Evolutionary conservation across 805 yeast genomes (phyloP).

Genomic region (Candida quercuum): DNA sequence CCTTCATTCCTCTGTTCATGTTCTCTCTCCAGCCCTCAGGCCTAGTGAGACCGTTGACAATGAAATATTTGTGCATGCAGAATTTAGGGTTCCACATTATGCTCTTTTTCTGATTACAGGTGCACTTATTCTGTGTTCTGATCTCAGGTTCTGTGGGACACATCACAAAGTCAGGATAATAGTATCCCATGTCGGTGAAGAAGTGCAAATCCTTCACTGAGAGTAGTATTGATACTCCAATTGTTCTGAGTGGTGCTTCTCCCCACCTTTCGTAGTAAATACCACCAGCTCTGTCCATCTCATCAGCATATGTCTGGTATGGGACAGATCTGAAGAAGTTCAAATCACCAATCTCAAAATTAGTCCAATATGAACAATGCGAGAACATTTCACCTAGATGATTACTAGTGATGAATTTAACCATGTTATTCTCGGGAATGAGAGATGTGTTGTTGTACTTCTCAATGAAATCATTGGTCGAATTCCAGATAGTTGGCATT

Average conservation of each 20-base stretch:
- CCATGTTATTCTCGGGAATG: conserved; percentile 39
- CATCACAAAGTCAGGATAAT: conserved; percentile 55
- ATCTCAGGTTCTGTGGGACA: conserved; percentile 69
- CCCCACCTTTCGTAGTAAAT: conserved; percentile 86
- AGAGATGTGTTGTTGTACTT: conserved; percentile 28
- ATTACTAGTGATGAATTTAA: conserved; percentile 53
- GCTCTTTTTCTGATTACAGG: conserved; percentile 65
- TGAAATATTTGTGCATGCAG: conserved; percentile 59
- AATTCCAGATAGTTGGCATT: conserved; percentile 55
- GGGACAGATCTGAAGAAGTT: conserved; percentile 54
- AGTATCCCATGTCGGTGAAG: conserved; percentile 69
- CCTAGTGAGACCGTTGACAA: conserved; percentile 43
- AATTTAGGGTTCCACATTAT: conserved; percentile 65
- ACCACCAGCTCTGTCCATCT: conserved; percentile 63
- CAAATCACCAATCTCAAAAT: conserved; percentile 65
- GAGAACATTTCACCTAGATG: not conserved
- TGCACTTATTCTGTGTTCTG: conserved; percentile 57
- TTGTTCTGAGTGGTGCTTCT: conserved; percentile 76
- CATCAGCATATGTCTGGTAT: conserved; percentile 52
- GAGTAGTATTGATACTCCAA: conserved; percentile 57
- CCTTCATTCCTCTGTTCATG: conserved; percentile 7
- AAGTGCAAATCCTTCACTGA: conserved; percentile 53
- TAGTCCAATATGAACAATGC: conserved; percentile 70
- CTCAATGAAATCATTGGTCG: conserved; percentile 37
- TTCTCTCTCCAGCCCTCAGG: conserved; percentile 63